These are phyloP conservation scores for Apiospora koreana DNA, from an alignment of 2,329 filamentous ascomycete species.

Conservation along the genomic window DNA sequence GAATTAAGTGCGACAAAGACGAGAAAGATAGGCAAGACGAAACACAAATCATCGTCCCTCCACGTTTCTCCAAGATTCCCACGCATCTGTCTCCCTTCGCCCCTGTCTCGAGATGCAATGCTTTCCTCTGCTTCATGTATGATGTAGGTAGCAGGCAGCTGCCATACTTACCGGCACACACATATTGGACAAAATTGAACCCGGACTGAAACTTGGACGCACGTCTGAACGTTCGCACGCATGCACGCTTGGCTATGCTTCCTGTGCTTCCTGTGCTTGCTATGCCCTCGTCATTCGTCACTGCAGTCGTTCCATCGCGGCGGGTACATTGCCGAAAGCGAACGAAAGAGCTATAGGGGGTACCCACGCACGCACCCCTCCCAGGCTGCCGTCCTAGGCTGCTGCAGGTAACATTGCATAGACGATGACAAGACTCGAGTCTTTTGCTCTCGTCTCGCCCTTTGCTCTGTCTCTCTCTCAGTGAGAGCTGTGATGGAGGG, in stretches of 20 bases:
- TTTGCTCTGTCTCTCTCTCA: background rate
- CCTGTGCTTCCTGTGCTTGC: slow-evolving; percentile 4
- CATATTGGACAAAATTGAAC: background rate
- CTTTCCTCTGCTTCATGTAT: background rate
- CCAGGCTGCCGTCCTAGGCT: no score
- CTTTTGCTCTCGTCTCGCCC: background rate
- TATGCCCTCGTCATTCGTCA: background rate
- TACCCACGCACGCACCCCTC: background rate
- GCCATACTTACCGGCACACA: background rate
- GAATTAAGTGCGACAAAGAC: background rate
- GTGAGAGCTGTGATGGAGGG: background rate
- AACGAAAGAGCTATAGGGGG: background rate
- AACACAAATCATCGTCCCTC: background rate
- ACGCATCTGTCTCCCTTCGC: background rate
- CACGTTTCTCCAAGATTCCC: background rate
- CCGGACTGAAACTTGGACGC: background rate
- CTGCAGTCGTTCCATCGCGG: background rate
- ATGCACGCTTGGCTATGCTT: background rate
- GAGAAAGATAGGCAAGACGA: background rate
- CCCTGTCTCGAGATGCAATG: background rate
- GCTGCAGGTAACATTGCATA: background rate
- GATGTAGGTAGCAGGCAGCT: background rate
- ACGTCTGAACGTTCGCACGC: background rate
- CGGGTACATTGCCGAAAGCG: background rate
- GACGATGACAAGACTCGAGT: background rate